These are phyloP conservation scores for Magnaporthales sp. DNA, from an alignment of 2,329 filamentous ascomycete genomes.

Conservation along the genomic window DNA sequence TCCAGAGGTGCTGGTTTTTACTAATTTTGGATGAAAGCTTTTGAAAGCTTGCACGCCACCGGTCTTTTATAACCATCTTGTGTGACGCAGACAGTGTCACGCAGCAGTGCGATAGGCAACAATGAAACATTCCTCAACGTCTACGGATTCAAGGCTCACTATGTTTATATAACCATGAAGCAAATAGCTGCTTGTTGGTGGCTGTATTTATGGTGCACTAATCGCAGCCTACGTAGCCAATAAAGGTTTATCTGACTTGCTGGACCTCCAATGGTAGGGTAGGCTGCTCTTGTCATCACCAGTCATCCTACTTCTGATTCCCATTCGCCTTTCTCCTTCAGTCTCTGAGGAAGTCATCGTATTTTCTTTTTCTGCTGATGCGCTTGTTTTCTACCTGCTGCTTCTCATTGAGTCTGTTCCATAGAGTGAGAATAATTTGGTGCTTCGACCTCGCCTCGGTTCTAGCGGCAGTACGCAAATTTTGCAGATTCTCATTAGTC, in stretches of 20 bases:
- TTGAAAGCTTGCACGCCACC: not conserved
- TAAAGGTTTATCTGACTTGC: not conserved
- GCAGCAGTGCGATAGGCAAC: not conserved
- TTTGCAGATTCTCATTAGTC: too few relatives aligned
- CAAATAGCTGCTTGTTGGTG: not conserved
- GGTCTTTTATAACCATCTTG: not conserved
- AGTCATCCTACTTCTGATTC: not conserved
- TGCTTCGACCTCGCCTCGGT: too few relatives aligned
- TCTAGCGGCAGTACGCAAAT: too few relatives aligned
- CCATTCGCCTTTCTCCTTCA: not conserved
- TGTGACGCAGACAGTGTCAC: not conserved
- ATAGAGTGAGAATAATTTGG: too few relatives aligned
- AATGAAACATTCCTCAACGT: not conserved
- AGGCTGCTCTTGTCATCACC: not conserved
- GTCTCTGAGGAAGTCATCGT: not conserved
- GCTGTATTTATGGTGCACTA: not conserved
- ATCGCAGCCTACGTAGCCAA: not conserved
- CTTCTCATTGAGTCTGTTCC: too few relatives aligned
- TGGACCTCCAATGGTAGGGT: not conserved
- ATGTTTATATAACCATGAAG: not conserved
- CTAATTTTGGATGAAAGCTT: not conserved
- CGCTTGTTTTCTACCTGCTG: not conserved
- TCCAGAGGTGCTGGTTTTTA: not conserved
- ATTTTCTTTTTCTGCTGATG: not conserved
- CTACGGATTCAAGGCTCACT: not conserved